phyloP scores from a whole-genome alignment of 2,329 filamentous ascomycete species.

The Colletotrichum shisoi region DNA sequence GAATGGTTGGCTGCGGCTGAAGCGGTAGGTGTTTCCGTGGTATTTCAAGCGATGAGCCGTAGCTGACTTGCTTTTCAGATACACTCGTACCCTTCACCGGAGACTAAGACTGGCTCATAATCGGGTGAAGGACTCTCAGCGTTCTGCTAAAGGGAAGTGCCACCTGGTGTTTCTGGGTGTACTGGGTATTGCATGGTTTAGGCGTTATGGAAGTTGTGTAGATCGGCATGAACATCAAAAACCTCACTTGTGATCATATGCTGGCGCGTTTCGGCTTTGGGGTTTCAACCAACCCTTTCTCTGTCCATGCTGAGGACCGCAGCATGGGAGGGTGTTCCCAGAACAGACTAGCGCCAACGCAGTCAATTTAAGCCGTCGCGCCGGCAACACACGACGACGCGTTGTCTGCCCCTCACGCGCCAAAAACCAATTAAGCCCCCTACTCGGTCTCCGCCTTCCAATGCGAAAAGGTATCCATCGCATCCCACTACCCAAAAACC shows the following conservation, averaged over 20 bases:
- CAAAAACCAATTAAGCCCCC: slow-evolving; percentile 39
- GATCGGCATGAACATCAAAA: neutral
- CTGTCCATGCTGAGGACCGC: neutral
- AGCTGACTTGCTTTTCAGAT: slow-evolving; percentile 44
- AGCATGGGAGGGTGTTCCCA: neutral
- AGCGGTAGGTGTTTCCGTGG: slow-evolving; percentile 58
- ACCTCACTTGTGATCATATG: neutral
- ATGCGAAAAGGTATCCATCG: slow-evolving; percentile 37
- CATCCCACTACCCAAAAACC: slow-evolving; percentile 37
- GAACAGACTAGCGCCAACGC: slow-evolving; percentile 42
- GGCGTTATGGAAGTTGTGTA: slow-evolving; percentile 12
- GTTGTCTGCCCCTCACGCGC: slow-evolving; percentile 41
- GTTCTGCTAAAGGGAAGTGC: neutral
- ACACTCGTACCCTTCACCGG: slow-evolving; percentile 46
- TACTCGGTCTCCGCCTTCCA: slow-evolving; percentile 24
- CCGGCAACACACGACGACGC: slow-evolving; percentile 46
- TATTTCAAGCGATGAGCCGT: neutral
- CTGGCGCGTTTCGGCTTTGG: neutral
- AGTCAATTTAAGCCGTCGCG: slow-evolving; percentile 53
- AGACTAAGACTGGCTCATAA: slow-evolving; percentile 18
- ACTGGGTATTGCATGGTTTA: neutral
- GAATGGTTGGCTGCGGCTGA: slow-evolving; percentile 83
- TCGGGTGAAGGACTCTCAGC: neutral
- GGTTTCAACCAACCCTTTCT: neutral
- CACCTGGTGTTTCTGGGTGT: neutral